Base-by-base conservation (phyloP, 148 eudicot genomes). In the Amaranthus hypochondriacus region DNA sequence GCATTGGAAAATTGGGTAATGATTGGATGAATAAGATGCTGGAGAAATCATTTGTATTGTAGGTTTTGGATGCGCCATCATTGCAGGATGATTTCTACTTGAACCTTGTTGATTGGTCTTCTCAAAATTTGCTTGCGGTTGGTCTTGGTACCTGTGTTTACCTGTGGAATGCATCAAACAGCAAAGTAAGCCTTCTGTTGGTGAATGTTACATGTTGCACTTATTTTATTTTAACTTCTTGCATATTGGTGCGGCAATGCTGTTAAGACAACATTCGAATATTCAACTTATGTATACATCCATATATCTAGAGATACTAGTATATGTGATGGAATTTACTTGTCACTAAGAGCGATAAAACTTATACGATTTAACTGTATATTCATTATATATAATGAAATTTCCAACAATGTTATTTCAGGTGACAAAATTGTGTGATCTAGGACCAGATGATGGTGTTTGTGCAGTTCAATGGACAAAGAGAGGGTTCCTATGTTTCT, bases 31-130 rank as follows among this genome's bases (percentile, higher is more conserved):
- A 53, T 51, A 4, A 43, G 59, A 56, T 61, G 68, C 48, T 76
- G 43, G 71, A 62, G 6, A 13, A 7, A 55, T 56, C 49, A n/a
- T 59, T 43, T 66, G 50, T 4, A 68, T 56, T 85, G 76, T 84
- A 95, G 99, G 97, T 95, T 79, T 80, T 95, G 79, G 99, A 95
- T 85, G 99, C 99, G 5, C 99, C 99, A 4, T 83, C 97, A 3
- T 87, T 95, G 52, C 97, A 95, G 76, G 99, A 95, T 76, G 99
- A 95, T 80, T 95, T 95, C 81, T 95, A 95, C 80, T 77, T 95
- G 80, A 95, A 92, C 78, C 79, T 95, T 63, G 99, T 95, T 8
- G 99, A 96, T 68, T 96, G 99, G 97, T 96, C 97, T 1, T 92
- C 99, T 0, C 97, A 96, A 75, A 92, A 92, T 76, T 85, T 90